Conservation (phyloP, 208 protist genomes). For the Willaertia magna region DNA sequence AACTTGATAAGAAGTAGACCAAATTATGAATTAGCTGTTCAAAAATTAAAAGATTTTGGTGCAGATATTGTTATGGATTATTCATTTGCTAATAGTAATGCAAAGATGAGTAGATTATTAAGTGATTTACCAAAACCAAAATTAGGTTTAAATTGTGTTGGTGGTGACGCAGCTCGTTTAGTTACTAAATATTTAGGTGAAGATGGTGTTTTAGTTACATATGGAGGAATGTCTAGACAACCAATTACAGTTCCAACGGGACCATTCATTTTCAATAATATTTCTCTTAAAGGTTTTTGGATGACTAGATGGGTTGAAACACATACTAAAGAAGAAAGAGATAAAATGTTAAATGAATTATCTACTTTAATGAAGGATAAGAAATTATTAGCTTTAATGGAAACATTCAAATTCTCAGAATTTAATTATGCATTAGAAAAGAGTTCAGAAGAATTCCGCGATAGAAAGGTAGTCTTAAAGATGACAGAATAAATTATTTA, state of each 20-base stretch:
- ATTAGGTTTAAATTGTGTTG: constrained; percentile 81
- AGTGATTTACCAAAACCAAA: constrained; percentile 76
- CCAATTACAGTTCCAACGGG: constrained; percentile 77
- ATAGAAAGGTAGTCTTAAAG: background rate
- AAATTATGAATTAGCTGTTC: constrained; percentile 18
- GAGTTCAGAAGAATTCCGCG: background rate
- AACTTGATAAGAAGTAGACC: constrained; percentile 39
- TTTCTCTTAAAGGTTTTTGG: constrained; percentile 77
- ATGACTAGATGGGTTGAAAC: constrained; percentile 63
- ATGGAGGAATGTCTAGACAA: constrained; percentile 83
- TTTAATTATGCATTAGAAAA: background rate
- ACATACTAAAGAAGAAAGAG: constrained; percentile 52
- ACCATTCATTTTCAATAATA: constrained; percentile 71
- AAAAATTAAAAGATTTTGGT: constrained; percentile 32
- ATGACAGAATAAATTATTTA: background rate
- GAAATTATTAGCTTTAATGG: background rate
- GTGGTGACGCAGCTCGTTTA: constrained; percentile 68
- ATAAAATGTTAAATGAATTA: background rate
- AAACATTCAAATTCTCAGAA: background rate
- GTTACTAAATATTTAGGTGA: constrained; percentile 69
- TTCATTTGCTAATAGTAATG: constrained; percentile 54
- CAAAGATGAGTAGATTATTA: constrained; percentile 72
- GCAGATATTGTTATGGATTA: constrained; percentile 37
- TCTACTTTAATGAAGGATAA: background rate
- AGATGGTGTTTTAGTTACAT: constrained; percentile 79